These are phyloP conservation scores for Penicillium sclerotiorum DNA, from an alignment of 2,329 filamentous ascomycete species.

Conservation along the genomic window DNA sequence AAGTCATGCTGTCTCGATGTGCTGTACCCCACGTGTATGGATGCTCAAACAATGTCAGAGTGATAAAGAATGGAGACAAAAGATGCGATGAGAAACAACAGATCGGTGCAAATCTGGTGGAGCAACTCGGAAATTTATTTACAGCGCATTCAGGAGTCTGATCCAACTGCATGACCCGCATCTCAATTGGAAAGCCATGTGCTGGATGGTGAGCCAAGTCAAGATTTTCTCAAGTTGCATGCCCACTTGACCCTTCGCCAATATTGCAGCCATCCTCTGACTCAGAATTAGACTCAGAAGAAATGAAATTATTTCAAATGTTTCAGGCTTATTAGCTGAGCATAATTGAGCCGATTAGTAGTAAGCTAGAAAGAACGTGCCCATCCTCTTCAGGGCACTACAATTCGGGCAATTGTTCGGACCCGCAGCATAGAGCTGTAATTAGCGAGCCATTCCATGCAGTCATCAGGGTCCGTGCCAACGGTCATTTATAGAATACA, in stretches of 20 bases:
- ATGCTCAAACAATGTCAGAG: neutral
- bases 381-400: neutral
- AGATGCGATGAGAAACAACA: neutral
- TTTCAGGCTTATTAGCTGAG: too few species aligned
- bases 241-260: too few species aligned
- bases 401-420: too few species aligned
- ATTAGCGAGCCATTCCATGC: too few species aligned
- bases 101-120: neutral
- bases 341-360: neutral
- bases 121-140: neutral
- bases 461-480: neutral
- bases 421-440: neutral
- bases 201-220: neutral
- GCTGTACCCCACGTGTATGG: neutral
- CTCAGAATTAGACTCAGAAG: too few species aligned
- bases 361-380: neutral
- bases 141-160: neutral
- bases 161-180: neutral
- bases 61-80: neutral
- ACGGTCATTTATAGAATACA: neutral
- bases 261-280: too few species aligned
- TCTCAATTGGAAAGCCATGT: neutral
- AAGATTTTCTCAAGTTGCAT: too few species aligned
- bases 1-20: neutral
- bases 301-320: too few species aligned